Base-by-base conservation (phyloP, 495 filamentous ascomycete species). In the Tuber aestivum region DNA sequence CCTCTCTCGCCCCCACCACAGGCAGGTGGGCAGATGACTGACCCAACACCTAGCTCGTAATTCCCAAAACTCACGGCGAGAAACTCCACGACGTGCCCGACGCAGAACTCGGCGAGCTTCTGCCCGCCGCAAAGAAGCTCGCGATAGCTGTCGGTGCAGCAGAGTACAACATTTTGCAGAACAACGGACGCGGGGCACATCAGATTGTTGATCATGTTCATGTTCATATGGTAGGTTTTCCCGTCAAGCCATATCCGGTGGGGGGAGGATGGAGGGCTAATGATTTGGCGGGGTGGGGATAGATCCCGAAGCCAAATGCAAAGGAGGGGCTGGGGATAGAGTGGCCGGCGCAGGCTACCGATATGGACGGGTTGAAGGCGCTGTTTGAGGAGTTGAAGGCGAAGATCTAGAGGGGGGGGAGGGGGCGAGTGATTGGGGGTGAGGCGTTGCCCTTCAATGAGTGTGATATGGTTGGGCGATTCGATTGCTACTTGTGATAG, bases 221-320 rank as follows among this genome's bases (percentile, higher is more conserved):
- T 85, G 95, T 97, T 85, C 95, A 99, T 84, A 91, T 97, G 90
- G 92, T 94, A 87, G 76, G 87, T 83, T 69, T 69, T 35, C 20
- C n/a, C 68, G 16, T 14, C 45, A 44, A 6, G 20, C 50, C 16
- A 23, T 35, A 61, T 72, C 23, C 73, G 23, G 40, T 56, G 38
- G n/a, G 23, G 40, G 3, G n/a, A 45, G 12, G 68, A 14, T 35
- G 16, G 38, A 40, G 65, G 40, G 44, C 68, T 71, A 45, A 74
- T 38, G 12, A 48, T 20, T 45, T 40, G 41, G 56, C 35, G 68
- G 20, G 41, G 69, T 76, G 56, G 37, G 73, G 75, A 48, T 77
- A 94, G 93, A 99, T 98, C 79, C 95, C 96, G 72, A 99, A 99
- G 87, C 95, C 96, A 70, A 97, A 94, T 83, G 86, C 90, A 78